Percentiles rank a stretch among this genome's conserved stretches.
phyloP scores from a whole-genome alignment of 2,329 filamentous ascomycete genomes.

The Septoria linicola region DNA sequence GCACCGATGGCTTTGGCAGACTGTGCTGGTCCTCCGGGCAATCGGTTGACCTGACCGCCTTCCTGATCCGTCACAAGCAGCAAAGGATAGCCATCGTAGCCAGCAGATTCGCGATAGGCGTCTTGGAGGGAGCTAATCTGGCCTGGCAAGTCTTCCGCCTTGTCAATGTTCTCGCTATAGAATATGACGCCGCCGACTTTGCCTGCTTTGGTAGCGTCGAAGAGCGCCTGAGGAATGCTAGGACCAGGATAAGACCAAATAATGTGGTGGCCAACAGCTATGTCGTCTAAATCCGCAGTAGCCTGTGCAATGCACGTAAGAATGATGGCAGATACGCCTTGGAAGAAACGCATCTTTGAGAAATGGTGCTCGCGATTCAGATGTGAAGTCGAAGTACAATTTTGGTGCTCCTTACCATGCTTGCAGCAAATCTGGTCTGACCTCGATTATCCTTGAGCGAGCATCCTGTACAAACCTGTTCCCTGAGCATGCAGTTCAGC shows the following conservation, averaged over 20 bases:
- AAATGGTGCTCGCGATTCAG: no score
- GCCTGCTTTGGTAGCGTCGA: constrained; percentile 14
- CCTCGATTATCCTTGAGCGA: constrained; percentile 1
- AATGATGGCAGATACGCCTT: not conserved
- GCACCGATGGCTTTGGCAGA: constrained; percentile 19
- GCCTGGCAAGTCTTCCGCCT: constrained; percentile 8
- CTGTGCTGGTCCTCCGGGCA: constrained; percentile 18
- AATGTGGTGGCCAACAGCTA: constrained; percentile 20
- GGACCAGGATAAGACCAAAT: constrained; percentile 22
- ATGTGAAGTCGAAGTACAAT: no score
- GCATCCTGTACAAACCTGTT: not conserved
- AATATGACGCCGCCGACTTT: constrained; percentile 25
- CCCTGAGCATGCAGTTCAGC: not conserved
- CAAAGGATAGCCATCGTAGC: constrained; percentile 19
- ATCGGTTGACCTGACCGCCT: constrained; percentile 22
- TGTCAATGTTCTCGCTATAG: constrained; percentile 22
- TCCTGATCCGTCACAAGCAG: constrained; percentile 24
- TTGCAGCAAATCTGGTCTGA: not conserved
- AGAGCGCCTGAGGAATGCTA: constrained; percentile 13
- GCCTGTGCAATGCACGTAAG: not conserved
- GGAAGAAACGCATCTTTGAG: not conserved
- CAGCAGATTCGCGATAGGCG: constrained; percentile 15
- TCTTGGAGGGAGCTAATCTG: constrained; percentile 19
- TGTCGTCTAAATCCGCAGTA: constrained; percentile 3
- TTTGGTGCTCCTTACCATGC: no score